Conservation (phyloP, 192 early-diverging fungal species). For the Dimargaris verticillata region DNA sequence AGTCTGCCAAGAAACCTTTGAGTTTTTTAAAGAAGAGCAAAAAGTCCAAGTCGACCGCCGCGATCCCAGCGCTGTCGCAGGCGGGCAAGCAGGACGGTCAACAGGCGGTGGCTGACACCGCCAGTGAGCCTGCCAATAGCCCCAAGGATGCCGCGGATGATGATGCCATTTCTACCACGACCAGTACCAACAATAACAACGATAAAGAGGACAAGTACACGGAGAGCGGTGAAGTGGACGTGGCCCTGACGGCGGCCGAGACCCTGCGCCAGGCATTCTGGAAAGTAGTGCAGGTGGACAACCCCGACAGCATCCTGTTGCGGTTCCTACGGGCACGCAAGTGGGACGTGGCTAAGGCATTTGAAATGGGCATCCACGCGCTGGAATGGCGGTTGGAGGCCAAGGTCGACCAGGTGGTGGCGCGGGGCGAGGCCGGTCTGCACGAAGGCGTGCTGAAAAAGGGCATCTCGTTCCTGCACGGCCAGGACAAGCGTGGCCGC, state of each 20-base stretch:
- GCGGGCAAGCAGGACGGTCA: too few relatives aligned
- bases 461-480: constrained; percentile 35
- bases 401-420: constrained; percentile 33
- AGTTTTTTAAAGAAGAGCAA: too few relatives aligned
- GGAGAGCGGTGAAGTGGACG: too few relatives aligned
- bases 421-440: constrained; percentile 36
- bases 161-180: too few relatives aligned
- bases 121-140: too few relatives aligned
- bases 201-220: too few relatives aligned
- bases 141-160: too few relatives aligned
- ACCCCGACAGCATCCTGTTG: constrained; percentile 57
- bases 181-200: too few relatives aligned
- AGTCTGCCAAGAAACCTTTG: too few relatives aligned
- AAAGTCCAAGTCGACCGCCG: too few relatives aligned
- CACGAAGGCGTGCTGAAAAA: constrained; percentile 27
- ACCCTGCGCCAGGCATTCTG: constrained; percentile 43
- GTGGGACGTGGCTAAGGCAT: constrained; percentile 63
- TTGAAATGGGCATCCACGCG: constrained; percentile 48
- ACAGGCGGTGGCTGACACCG: too few relatives aligned
- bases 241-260: constrained; percentile 4
- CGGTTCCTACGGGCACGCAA: constrained; percentile 79
- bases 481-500: constrained; percentile 32
- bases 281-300: constrained; percentile 38
- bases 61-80: too few relatives aligned
- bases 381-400: constrained; percentile 58